A percentile compares a stretch with the other conserved stretches of the same genome.
Conservation (phyloP, 257 asterid genomes). For the Solanum clarkiae region DNA sequence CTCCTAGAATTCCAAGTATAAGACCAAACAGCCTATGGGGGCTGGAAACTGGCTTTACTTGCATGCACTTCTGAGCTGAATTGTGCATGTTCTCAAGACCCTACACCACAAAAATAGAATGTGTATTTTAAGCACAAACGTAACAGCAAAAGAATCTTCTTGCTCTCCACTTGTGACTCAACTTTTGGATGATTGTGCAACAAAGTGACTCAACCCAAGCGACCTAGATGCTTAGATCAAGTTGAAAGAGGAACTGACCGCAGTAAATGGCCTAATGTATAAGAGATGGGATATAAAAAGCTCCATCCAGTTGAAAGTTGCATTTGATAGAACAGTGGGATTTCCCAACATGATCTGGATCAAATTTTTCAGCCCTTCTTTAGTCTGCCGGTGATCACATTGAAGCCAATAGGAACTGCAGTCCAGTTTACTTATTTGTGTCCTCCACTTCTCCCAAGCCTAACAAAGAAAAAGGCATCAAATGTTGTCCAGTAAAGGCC, state of each 20-base stretch:
- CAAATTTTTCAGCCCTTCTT: slow-evolving; percentile 71
- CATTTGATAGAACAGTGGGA: slow-evolving; percentile 49
- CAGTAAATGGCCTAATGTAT: slow-evolving; percentile 81
- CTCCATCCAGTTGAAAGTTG: slow-evolving; percentile 83
- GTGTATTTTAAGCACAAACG: background rate
- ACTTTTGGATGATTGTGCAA: background rate
- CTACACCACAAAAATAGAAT: slow-evolving; percentile 25
- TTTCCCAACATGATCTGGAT: slow-evolving; percentile 88
- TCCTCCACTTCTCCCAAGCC: slow-evolving; percentile 99
- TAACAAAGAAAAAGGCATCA: slow-evolving; percentile 17
- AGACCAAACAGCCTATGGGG: slow-evolving; percentile 73
- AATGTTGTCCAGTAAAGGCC: background rate
- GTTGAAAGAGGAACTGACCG: slow-evolving; percentile 29
- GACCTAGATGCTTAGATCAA: background rate
- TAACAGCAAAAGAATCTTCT: background rate
- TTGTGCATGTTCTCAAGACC: slow-evolving; percentile 81
- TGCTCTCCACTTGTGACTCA: background rate
- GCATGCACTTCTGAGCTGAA: slow-evolving; percentile 86
- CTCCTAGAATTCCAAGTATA: slow-evolving; percentile 69
- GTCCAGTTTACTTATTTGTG: slow-evolving; percentile 76
- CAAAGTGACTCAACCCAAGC: background rate
- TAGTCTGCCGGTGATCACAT: slow-evolving; percentile 72
- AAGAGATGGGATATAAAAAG: slow-evolving; percentile 72
- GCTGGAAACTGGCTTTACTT: slow-evolving; percentile 49
- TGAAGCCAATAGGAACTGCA: slow-evolving; percentile 89